Percentiles rank a stretch among this genome's conserved stretches.
phyloP scores from a whole-genome alignment of 2,329 filamentous ascomycete species.

The Dothiorella sarmentorum region DNA sequence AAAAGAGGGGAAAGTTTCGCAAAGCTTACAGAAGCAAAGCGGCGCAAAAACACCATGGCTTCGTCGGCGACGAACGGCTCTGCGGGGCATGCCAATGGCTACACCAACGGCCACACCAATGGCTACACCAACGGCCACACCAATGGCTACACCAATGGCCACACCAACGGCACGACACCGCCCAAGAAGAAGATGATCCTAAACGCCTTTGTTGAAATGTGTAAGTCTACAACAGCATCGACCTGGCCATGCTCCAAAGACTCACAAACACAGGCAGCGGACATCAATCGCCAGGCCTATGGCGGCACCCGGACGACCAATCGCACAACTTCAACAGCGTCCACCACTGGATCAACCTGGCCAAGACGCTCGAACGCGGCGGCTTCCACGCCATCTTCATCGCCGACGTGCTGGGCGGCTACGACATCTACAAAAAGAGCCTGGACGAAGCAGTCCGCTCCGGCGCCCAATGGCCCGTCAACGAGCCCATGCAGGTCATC shows the following conservation, averaged over 20 bases:
- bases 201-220: slow-evolving; percentile 42
- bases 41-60: background rate
- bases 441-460: slow-evolving; percentile 58
- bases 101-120: slow-evolving; percentile 12
- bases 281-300: slow-evolving; percentile 50
- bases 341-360: slow-evolving; percentile 38
- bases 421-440: slow-evolving; percentile 64
- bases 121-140: slow-evolving; percentile 14
- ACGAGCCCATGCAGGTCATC: slow-evolving; percentile 62
- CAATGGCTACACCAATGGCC: slow-evolving; percentile 7
- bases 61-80: slow-evolving; percentile 5
- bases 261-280: slow-evolving; percentile 15
- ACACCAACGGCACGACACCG: slow-evolving; percentile 1
- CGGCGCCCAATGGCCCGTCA: slow-evolving; percentile 69
- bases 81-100: background rate
- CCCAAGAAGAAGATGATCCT: slow-evolving; percentile 39
- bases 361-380: slow-evolving; percentile 37
- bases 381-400: slow-evolving; percentile 42
- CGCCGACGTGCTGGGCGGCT: slow-evolving; percentile 55
- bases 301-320: slow-evolving; percentile 54
- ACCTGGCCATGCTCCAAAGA: background rate
- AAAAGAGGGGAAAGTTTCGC: too few relatives aligned
- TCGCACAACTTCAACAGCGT: slow-evolving; percentile 54
- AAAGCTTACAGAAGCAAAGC: background rate
- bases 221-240: background rate